Percentiles rank a stretch among this genome's conserved stretches.
Evolutionary conservation across 108 stramenopile species (phyloP).

Genomic region (Cyclotella distinguenda): DNA sequence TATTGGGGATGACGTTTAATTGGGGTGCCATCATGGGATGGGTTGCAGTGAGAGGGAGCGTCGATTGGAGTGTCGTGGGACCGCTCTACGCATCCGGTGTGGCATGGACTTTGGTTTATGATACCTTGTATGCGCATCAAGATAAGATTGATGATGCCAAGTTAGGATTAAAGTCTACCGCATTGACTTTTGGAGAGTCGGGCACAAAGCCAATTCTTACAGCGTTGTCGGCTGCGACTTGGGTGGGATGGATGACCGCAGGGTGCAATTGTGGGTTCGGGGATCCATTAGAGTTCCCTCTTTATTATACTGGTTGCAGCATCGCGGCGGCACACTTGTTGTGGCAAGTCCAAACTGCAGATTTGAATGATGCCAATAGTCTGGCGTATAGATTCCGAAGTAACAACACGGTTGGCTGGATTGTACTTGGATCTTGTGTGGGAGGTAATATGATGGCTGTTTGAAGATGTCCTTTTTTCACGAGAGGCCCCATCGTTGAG

Average conservation of each 20-base stretch:
- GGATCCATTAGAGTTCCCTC: constrained; percentile 13
- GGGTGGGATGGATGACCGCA: constrained; percentile 58
- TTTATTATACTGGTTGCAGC: constrained; percentile 60
- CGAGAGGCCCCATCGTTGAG: too few species aligned
- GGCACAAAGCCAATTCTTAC: constrained; percentile 72
- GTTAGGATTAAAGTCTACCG: constrained; percentile 89
- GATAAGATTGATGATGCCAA: constrained; percentile 91
- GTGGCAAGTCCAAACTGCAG: constrained; percentile 87
- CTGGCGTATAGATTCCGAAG: constrained; percentile 80
- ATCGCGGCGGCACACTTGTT: constrained; percentile 73
- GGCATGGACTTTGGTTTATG: constrained; percentile 97
- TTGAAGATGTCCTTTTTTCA: not conserved
- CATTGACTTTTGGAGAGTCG: constrained; percentile 84
- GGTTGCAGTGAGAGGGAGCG: constrained; percentile 71
- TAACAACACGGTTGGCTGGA: constrained; percentile 73
- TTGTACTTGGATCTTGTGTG: constrained; percentile 76
- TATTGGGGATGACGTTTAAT: constrained; percentile 96
- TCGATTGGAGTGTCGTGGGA: constrained; percentile 67
- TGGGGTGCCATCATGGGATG: constrained; percentile 97
- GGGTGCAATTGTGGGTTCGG: constrained; percentile 53
- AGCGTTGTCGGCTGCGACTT: constrained; percentile 49
- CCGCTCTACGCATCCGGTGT: constrained; percentile 90
- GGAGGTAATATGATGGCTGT: constrained; percentile 43
- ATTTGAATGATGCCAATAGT: constrained; percentile 77
- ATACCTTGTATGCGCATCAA: constrained; percentile 99